A percentile compares a stretch with the other conserved stretches of the same genome.
phyloP scores from a whole-genome alignment of 257 asterid species.

The Solanum sitiens region DNA sequence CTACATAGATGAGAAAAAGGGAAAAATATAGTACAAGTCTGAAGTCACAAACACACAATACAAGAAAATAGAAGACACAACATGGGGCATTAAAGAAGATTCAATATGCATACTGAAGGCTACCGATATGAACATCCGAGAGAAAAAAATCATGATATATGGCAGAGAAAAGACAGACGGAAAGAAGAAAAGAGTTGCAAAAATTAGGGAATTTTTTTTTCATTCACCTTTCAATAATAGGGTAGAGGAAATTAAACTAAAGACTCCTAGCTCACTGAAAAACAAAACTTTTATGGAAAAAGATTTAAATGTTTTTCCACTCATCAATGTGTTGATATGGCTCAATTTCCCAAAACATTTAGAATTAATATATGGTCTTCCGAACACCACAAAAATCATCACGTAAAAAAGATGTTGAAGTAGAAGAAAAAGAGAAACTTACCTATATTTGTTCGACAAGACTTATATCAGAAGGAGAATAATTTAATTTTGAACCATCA shows the following conservation, averaged over 20 bases:
- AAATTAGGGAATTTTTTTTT: background rate
- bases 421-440: constrained; percentile 1
- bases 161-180: background rate
- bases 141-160: background rate
- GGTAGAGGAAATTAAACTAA: background rate
- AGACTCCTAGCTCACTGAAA: background rate
- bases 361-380: background rate
- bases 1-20: constrained; percentile 15
- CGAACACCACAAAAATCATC: background rate
- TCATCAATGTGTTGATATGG: background rate
- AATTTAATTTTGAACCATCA: constrained; percentile 51
- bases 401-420: background rate
- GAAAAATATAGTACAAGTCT: background rate
- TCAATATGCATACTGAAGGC: background rate
- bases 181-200: background rate
- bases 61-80: background rate
- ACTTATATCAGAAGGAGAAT: constrained; percentile 77
- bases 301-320: too few species aligned
- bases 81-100: background rate
- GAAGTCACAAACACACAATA: background rate
- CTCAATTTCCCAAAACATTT: background rate
- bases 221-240: background rate
- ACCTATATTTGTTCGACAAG: constrained; percentile 67
- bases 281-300: background rate
- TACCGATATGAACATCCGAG: background rate